A percentile compares a stretch with the other conserved stretches of the same genome.
Evolutionary conservation across 306 rosid genomes (phyloP).

Genomic region (Vicia villosa): DNA sequence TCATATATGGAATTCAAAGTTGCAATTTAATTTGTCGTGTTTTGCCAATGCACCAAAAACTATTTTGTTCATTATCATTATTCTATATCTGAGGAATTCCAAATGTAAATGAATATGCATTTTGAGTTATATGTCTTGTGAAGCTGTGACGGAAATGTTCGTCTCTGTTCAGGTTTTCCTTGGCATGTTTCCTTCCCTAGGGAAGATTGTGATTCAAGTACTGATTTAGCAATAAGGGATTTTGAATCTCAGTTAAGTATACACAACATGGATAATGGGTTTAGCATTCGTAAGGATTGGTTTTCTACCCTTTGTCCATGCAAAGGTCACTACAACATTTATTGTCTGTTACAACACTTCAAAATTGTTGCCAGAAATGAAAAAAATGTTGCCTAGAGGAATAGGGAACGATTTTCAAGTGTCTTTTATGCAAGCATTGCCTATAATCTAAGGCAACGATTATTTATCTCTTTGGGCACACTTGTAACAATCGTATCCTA

Average conservation of each 20-base stretch:
- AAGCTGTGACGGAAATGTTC: constrained; percentile 14
- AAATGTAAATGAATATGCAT: constrained; percentile 22
- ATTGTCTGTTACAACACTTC: too few relatives aligned
- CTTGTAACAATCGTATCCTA: too few relatives aligned
- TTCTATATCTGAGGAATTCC: constrained; percentile 8
- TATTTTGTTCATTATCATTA: constrained; percentile 23
- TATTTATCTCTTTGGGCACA: too few relatives aligned
- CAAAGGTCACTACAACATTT: too few relatives aligned
- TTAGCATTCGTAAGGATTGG: constrained; percentile 65
- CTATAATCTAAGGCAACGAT: too few relatives aligned
- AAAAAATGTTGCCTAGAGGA: too few relatives aligned
- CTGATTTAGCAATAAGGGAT: constrained; percentile 48
- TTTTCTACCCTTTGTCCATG: constrained; percentile 88
- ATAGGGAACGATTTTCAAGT: too few relatives aligned
- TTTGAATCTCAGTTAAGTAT: constrained; percentile 51
- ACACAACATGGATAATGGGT: constrained; percentile 63
- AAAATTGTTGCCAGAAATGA: too few relatives aligned
- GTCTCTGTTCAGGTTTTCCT: constrained; percentile 58
- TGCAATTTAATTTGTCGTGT: constrained; percentile 27
- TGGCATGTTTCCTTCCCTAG: constrained; percentile 44
- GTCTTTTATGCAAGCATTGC: too few relatives aligned
- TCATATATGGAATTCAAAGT: constrained; percentile 27
- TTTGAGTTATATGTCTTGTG: constrained; percentile 21
- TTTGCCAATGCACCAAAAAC: constrained; percentile 25
- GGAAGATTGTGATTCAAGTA: constrained; percentile 49